These are phyloP conservation scores for Dionaea muscipula DNA, from an alignment of 179 eudicot species.

Conservation along the genomic window DNA sequence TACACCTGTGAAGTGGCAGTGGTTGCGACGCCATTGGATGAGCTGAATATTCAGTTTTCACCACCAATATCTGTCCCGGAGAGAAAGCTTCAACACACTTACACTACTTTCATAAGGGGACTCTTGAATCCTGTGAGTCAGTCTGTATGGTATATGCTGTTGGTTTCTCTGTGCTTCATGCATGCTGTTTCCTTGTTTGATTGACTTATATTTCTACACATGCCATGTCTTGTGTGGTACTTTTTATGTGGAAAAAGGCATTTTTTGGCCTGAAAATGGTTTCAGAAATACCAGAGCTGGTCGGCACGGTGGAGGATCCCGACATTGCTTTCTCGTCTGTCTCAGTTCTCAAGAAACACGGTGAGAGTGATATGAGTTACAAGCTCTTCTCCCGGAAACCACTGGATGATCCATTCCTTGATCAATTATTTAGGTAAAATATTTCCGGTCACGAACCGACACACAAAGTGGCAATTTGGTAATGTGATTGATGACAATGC, in stretches of 20 bases:
- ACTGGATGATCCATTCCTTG: conserved; percentile 53
- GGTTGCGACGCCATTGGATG: conserved; percentile 76
- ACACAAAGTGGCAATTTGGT: too few species aligned
- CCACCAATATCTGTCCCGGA: conserved; percentile 57
- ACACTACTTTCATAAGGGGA: conserved; percentile 76
- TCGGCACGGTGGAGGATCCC: conserved; percentile 66
- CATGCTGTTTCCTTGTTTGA: background rate
- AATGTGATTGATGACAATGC: too few species aligned
- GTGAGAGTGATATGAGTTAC: conserved; percentile 43
- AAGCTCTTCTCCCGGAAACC: conserved; percentile 79
- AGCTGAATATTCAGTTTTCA: conserved; percentile 40
- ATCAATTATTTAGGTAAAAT: conserved; percentile 62
- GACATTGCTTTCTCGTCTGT: conserved; percentile 67
- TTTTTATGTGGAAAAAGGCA: conserved; percentile 30
- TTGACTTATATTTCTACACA: background rate
- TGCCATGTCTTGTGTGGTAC: conserved; percentile 7
- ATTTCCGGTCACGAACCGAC: background rate
- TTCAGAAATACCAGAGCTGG: conserved; percentile 54
- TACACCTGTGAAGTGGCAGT: conserved; percentile 66
- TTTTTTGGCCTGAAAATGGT: conserved; percentile 56
- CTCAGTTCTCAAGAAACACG: conserved; percentile 58
- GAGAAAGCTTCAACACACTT: conserved; percentile 78
- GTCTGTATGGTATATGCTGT: background rate
- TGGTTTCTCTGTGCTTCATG: background rate
- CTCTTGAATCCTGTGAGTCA: conserved; percentile 66